Evolutionary conservation across 2,329 filamentous ascomycete species (phyloP).

Genomic region (Chalara sp.): DNA sequence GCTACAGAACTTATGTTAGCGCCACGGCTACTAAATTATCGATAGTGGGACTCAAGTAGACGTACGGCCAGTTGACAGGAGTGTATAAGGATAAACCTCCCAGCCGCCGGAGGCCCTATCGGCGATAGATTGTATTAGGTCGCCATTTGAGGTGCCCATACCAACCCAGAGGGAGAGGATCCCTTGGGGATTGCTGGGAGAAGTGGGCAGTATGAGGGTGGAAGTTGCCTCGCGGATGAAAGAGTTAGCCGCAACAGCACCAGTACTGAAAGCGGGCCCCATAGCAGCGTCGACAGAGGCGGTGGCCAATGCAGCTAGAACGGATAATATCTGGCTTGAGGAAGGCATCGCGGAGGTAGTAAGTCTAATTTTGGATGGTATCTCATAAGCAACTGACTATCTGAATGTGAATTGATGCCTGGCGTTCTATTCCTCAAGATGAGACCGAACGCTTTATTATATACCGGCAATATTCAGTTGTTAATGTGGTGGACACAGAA

Average conservation of each 20-base stretch:
- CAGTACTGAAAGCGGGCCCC: slow-evolving; percentile 36
- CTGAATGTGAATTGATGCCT: no score
- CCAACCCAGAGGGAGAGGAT: slow-evolving; percentile 39
- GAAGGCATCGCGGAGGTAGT: not conserved
- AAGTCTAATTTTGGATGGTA: not conserved
- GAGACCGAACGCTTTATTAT: no score
- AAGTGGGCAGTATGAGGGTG: slow-evolving; percentile 35
- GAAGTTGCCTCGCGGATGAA: slow-evolving; percentile 38
- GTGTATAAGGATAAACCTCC: slow-evolving; percentile 37
- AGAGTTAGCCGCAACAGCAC: slow-evolving; percentile 32
- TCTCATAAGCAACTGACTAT: no score
- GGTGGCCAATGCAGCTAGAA: not conserved
- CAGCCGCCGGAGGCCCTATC: slow-evolving; percentile 33
- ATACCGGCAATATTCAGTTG: no score
- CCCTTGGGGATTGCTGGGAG: slow-evolving; percentile 30
- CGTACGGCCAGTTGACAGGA: slow-evolving; percentile 27
- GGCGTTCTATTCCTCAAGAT: no score
- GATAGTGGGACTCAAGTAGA: not conserved
- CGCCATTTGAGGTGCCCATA: slow-evolving; percentile 39
- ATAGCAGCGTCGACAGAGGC: slow-evolving; percentile 22
- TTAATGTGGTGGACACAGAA: no score
- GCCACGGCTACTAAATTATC: not conserved
- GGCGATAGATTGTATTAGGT: slow-evolving; percentile 40
- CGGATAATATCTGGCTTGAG: not conserved
- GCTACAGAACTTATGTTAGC: slow-evolving; percentile 1